Conservation (phyloP, 2,329 filamentous ascomycete genomes). For the Hortaea sp. region DNA sequence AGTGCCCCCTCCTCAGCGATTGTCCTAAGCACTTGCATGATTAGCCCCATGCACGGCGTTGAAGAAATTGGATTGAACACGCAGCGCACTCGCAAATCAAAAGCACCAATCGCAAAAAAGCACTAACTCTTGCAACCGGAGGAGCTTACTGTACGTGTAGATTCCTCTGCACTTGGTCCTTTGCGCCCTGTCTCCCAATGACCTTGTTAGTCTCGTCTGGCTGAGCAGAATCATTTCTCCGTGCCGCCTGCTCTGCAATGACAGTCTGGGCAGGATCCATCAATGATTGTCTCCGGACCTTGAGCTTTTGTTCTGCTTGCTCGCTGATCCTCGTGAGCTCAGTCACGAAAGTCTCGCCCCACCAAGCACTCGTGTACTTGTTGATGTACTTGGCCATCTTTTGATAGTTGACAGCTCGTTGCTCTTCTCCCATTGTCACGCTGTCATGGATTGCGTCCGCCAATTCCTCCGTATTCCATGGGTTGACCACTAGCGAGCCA, state of each 20-base stretch:
- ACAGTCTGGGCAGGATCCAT: slow-evolving; percentile 5
- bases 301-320: slow-evolving; percentile 41
- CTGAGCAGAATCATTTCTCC: not conserved
- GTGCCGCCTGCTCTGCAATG: not conserved
- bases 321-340: slow-evolving; percentile 59
- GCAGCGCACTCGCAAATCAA: too few relatives aligned
- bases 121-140: too few relatives aligned
- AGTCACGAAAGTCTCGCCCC: slow-evolving; percentile 84
- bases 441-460: slow-evolving; percentile 89
- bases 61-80: too few relatives aligned
- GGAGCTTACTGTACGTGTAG: too few relatives aligned
- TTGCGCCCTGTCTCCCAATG: not conserved
- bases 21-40: too few relatives aligned
- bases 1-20: too few relatives aligned
- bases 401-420: slow-evolving; percentile 74
- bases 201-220: not conserved
- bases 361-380: slow-evolving; percentile 95
- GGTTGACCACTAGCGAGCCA: slow-evolving; percentile 88
- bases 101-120: too few relatives aligned
- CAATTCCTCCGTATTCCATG: slow-evolving; percentile 95
- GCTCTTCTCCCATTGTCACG: slow-evolving; percentile 90
- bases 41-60: too few relatives aligned
- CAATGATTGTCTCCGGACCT: slow-evolving; percentile 21
- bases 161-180: too few relatives aligned
- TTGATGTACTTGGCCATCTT: slow-evolving; percentile 93